Conservation (phyloP, 2,329 filamentous ascomycete genomes). For the Zasmidium cellare region DNA sequence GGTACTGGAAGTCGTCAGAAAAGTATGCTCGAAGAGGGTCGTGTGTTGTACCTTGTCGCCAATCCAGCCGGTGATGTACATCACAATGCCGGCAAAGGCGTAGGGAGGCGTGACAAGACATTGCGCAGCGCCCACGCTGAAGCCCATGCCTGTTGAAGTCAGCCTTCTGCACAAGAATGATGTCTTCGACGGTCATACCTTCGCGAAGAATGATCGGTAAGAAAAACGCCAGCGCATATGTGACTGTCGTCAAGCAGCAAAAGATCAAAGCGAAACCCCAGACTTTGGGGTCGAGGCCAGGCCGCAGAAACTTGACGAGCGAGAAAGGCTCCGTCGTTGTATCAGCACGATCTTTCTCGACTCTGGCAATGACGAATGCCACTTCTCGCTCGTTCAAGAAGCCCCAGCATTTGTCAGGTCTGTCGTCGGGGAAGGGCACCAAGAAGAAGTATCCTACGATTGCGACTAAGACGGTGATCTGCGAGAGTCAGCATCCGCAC, state of each 20-base stretch:
- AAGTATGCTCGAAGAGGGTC: not conserved
- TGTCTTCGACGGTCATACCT: constrained; percentile 10
- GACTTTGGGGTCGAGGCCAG: constrained; percentile 52
- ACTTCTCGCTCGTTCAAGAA: constrained; percentile 47
- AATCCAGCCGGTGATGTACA: constrained; percentile 27
- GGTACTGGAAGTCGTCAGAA: constrained; percentile 14
- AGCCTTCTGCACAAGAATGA: not conserved
- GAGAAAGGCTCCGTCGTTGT: constrained; percentile 49
- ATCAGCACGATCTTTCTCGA: constrained; percentile 54
- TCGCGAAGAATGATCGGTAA: constrained; percentile 33
- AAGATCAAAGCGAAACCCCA: constrained; percentile 57
- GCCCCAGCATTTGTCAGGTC: constrained; percentile 39
- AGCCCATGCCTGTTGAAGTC: constrained; percentile 26
- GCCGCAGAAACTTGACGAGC: constrained; percentile 48
- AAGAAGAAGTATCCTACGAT: constrained; percentile 43
- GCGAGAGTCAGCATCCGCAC: constrained; percentile 5
- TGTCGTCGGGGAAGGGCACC: constrained; percentile 48
- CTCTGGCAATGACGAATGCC: constrained; percentile 48
- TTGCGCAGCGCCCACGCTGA: constrained; percentile 27
- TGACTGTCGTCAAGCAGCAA: constrained; percentile 67
- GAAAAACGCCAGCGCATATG: constrained; percentile 71
- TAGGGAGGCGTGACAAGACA: constrained; percentile 38
- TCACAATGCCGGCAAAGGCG: constrained; percentile 35
- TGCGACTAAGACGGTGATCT: constrained; percentile 41
- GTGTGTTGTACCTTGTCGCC: constrained; percentile 25